Evolutionary conservation across 805 yeast species (phyloP).

Genomic region (Ogataea trehaloabstinens): DNA sequence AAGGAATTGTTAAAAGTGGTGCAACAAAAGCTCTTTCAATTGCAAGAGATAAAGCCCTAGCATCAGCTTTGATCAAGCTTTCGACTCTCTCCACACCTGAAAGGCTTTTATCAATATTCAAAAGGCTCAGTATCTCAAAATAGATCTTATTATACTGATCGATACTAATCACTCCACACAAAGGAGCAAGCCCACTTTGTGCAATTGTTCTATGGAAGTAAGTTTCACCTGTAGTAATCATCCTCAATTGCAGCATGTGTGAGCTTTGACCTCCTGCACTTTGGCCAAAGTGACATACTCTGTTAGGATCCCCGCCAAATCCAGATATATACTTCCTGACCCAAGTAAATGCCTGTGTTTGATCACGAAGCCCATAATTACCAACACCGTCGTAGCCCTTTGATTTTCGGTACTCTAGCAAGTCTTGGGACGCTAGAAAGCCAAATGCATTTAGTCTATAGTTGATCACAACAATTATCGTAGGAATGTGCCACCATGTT

Average conservation of each 20-base stretch:
- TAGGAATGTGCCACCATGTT: slow-evolving; percentile 3
- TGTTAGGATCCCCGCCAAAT: slow-evolving; percentile 20
- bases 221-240: slow-evolving; percentile 4
- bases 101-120: slow-evolving; percentile 7
- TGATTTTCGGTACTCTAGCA: slow-evolving; percentile 19
- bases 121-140: slow-evolving; percentile 8
- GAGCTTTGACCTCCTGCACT: slow-evolving; percentile 19
- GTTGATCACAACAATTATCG: slow-evolving; percentile 11
- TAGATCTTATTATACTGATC: slow-evolving; percentile 11
- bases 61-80: slow-evolving; percentile 2
- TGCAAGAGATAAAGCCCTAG: slow-evolving; percentile 4
- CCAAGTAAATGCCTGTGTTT: slow-evolving; percentile 43
- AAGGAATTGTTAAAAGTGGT: slow-evolving; percentile 9
- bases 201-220: slow-evolving; percentile 9
- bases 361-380: slow-evolving; percentile 43
- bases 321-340: slow-evolving; percentile 33
- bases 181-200: slow-evolving; percentile 14
- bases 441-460: slow-evolving; percentile 38
- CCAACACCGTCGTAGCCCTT: slow-evolving; percentile 18
- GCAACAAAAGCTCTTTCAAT: slow-evolving; percentile 6
- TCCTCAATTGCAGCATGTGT: slow-evolving; percentile 3
- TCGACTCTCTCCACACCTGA: slow-evolving; percentile 5
- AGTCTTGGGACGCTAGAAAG: slow-evolving; percentile 34
- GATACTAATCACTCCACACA: slow-evolving; percentile 10
- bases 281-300: slow-evolving; percentile 19